Conservation (phyloP, 495 filamentous ascomycete species). For the Penicillium argentinense region DNA sequence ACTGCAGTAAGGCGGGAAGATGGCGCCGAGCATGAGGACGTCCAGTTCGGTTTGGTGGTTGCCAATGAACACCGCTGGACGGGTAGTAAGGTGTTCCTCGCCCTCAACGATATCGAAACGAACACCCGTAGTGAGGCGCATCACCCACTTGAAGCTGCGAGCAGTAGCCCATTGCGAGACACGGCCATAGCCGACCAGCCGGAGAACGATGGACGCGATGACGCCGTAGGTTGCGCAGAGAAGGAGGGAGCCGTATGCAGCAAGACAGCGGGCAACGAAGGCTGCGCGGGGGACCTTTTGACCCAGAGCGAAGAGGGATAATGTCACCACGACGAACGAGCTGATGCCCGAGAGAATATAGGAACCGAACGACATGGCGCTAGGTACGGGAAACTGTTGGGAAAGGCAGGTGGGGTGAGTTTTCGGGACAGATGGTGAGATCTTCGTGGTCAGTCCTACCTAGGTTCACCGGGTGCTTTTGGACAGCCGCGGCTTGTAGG, state of each 20-base stretch:
- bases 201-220: slow-evolving; percentile 67
- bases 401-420: not conserved
- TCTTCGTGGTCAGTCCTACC: no score
- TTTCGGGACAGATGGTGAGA: not conserved
- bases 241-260: slow-evolving; percentile 65
- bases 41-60: slow-evolving; percentile 97
- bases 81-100: slow-evolving; percentile 59
- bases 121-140: slow-evolving; percentile 76
- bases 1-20: slow-evolving; percentile 89
- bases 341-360: slow-evolving; percentile 52
- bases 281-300: slow-evolving; percentile 53
- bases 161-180: slow-evolving; percentile 84
- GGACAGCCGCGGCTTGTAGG: no score
- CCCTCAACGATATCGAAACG: slow-evolving; percentile 72
- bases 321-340: slow-evolving; percentile 53
- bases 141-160: slow-evolving; percentile 77
- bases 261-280: slow-evolving; percentile 72
- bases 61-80: slow-evolving; percentile 86
- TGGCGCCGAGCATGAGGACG: slow-evolving; percentile 79
- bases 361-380: slow-evolving; percentile 43
- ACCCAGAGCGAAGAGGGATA: slow-evolving; percentile 59
- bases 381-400: slow-evolving; percentile 8
- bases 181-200: slow-evolving; percentile 66
- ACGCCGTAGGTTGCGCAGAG: slow-evolving; percentile 75
- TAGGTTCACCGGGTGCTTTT: no score